phyloP scores from a whole-genome alignment of 306 rosid genomes.

The Malus fusca region DNA sequence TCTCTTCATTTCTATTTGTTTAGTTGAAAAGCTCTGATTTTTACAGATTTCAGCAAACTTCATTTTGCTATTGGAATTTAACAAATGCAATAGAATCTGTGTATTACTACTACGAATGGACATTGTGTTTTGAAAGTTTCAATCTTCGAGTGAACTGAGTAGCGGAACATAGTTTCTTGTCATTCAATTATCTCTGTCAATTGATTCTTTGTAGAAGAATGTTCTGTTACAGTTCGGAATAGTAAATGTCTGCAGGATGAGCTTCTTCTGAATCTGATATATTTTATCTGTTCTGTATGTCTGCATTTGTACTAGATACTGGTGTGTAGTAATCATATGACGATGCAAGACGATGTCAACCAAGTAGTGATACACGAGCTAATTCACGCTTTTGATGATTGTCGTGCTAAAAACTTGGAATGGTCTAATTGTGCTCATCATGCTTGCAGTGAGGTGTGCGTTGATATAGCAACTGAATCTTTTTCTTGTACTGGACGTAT shows the following conservation, averaged over 20 bases:
- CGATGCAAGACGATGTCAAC: slow-evolving; percentile 67
- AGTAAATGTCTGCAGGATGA: background rate
- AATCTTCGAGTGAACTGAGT: background rate
- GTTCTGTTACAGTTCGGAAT: background rate
- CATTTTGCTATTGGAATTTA: background rate
- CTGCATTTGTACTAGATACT: slow-evolving; percentile 35
- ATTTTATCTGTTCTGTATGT: slow-evolving; percentile 8
- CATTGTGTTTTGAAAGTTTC: background rate
- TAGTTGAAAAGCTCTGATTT: background rate
- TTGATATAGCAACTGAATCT: background rate
- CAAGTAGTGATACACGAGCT: slow-evolving; percentile 76
- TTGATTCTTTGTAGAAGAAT: background rate
- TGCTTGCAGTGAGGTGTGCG: slow-evolving; percentile 81
- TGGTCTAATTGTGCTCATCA: slow-evolving; percentile 93
- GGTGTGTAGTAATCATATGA: slow-evolving; percentile 61
- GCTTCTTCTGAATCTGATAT: background rate
- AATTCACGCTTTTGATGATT: slow-evolving; percentile 82
- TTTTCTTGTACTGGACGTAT: background rate
- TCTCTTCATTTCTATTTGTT: background rate
- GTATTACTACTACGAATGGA: background rate
- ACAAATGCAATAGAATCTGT: background rate
- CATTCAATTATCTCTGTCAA: background rate
- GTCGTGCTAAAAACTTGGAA: slow-evolving; percentile 68
- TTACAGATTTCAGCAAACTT: background rate
- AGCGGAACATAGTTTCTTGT: background rate